These are phyloP conservation scores for Verticillium dahliae DNA, from an alignment of 2,329 filamentous ascomycete genomes.

Conservation along the genomic window DNA sequence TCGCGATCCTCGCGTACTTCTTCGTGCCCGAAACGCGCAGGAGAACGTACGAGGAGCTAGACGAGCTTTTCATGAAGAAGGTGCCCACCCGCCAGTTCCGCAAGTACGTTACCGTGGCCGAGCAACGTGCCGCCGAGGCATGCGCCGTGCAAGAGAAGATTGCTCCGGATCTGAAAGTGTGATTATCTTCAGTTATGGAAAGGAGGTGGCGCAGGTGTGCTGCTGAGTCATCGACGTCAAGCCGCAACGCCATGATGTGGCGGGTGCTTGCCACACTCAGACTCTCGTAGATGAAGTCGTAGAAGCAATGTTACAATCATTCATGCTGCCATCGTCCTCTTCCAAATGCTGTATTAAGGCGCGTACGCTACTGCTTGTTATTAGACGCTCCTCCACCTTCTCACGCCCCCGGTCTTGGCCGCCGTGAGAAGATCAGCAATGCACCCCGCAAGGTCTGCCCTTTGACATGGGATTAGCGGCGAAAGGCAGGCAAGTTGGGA, in stretches of 20 bases:
- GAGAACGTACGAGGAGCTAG: conserved; percentile 19
- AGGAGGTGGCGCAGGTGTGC: background rate
- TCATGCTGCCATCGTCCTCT: background rate
- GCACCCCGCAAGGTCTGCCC: background rate
- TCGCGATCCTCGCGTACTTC: conserved; percentile 5
- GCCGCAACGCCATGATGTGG: too few relatives aligned
- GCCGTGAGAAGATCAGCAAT: background rate
- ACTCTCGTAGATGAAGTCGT: too few relatives aligned
- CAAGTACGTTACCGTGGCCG: conserved; percentile 15
- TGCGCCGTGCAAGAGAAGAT: conserved; percentile 11
- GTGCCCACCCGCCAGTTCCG: conserved; percentile 16
- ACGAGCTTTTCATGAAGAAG: conserved; percentile 19
- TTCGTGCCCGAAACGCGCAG: conserved; percentile 2
- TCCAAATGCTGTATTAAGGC: background rate
- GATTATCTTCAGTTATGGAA: background rate
- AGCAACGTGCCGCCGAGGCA: conserved; percentile 16
- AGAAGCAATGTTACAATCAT: too few relatives aligned
- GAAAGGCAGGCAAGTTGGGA: background rate
- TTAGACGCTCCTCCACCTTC: too few relatives aligned
- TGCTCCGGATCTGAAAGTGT: background rate
- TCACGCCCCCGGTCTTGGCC: background rate
- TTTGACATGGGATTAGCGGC: background rate
- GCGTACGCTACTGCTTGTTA: background rate
- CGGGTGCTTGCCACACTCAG: too few relatives aligned
- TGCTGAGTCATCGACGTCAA: too few relatives aligned